Conservation (phyloP, 176 grass and related monocot genomes). For the Oryza glumipatula region DNA sequence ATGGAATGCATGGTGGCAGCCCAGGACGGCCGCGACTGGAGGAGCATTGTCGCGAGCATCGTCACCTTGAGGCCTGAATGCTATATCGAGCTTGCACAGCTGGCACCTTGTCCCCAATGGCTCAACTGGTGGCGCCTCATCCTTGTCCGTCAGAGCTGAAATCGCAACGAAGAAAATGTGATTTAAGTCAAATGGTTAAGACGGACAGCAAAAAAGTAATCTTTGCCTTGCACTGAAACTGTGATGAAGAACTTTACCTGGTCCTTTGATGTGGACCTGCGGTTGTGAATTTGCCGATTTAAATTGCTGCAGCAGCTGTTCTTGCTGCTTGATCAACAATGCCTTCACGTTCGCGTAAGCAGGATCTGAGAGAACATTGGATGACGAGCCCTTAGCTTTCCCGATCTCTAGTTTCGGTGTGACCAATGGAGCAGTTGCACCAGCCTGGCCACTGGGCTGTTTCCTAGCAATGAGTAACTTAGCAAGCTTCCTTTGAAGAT, state of each 20-base stretch:
- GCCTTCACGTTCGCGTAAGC: constrained; percentile 30
- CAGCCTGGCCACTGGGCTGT: constrained; percentile 1
- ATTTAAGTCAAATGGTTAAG: not conserved
- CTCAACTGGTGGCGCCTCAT: constrained; percentile 23
- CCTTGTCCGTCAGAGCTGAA: constrained; percentile 43
- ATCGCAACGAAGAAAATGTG: not conserved
- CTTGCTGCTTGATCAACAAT: constrained; percentile 47
- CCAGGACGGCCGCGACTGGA: constrained; percentile 51
- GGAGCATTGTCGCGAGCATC: constrained; percentile 34
- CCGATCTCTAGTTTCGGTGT: constrained; percentile 43
- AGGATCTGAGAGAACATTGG: constrained; percentile 31
- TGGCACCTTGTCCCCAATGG: constrained; percentile 62
- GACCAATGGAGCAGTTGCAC: constrained; percentile 24
- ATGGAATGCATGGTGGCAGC: constrained; percentile 62
- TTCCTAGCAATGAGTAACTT: constrained; percentile 11
- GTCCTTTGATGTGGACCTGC: constrained; percentile 53
- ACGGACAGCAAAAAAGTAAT: not conserved
- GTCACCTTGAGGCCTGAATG: constrained; percentile 43
- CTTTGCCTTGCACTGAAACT: not conserved
- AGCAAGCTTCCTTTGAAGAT: constrained; percentile 22
- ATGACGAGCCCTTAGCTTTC: constrained; percentile 34
- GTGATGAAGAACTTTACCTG: constrained; percentile 39
- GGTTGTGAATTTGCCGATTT: constrained; percentile 24
- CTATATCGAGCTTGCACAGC: constrained; percentile 67
- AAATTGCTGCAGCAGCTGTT: constrained; percentile 48